Base-by-base conservation (phyloP, 2,329 filamentous ascomycete species). In the Cyanodermella asteris region DNA sequence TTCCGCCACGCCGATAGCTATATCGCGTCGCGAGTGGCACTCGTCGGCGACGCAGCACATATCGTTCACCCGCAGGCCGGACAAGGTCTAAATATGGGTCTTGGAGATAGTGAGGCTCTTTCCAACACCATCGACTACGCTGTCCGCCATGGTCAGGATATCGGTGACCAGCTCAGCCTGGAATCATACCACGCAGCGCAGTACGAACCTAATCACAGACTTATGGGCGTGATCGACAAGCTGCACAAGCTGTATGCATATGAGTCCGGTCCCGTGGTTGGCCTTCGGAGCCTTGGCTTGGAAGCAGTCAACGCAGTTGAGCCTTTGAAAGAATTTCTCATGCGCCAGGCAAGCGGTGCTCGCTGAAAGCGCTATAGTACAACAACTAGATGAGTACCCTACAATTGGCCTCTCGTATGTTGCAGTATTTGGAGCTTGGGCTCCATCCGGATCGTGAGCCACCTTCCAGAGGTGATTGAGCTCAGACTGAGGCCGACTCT, bases 1-100 rank as follows among this genome's bases (percentile, higher is more conserved):
- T 61, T 94, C 55, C 72, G 82, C 15, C 87, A 97, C 45, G 82
- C 84, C n/a, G 77, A 90, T 41, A 80, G 77, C 2, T 97, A 97
- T 44, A 75, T 77, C 20, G 75, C 71, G 19, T 80, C 91, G 40
- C 72, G 87, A n/a, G 59, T 93, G 6, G 87, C 82, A 1, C 64
- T 97, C 1, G 68, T 97, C 18, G 87, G 87, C 31, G 87, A 97
- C 36, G 87, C 87, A 2, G 87, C 87, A 6, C 87, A 97, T 46
- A 91, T 82, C 2, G 71, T 91, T 35, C 87, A 97, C 46, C 87
- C 87, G 0, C 69, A 97, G 4, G 87, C 80, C 2, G 87, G 87
- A 1, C 87, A 94, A 48, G 87, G 87, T 1, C 59, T 97, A 9
- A 97, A 97, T 43, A 75, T 90, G 39, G 87, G 87, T 2, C 72